These are phyloP conservation scores for Purpureocillium lavendulum DNA, from an alignment of 2,329 filamentous ascomycete genomes.

Conservation along the genomic window DNA sequence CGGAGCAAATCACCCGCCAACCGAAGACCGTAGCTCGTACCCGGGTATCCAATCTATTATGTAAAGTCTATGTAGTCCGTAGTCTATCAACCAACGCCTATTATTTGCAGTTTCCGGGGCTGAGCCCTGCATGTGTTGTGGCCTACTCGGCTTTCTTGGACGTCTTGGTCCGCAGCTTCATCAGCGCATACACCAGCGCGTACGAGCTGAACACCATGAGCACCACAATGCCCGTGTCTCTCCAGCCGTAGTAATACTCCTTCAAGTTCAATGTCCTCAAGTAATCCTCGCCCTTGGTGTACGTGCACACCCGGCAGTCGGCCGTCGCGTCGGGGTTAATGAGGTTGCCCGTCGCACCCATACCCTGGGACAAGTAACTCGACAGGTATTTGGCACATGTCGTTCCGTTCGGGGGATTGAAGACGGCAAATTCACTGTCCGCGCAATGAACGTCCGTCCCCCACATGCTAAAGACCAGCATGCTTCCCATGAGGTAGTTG, in stretches of 20 bases:
- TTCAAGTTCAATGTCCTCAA: constrained; percentile 49
- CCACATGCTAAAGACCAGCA: constrained; percentile 45
- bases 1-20: no score
- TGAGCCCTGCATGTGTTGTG: no score
- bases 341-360: constrained; percentile 41
- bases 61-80: no score
- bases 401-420: constrained; percentile 39
- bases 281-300: constrained; percentile 49
- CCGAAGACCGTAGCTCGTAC: no score
- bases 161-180: constrained; percentile 40
- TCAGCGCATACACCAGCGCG: constrained; percentile 32
- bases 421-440: constrained; percentile 39
- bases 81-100: no score
- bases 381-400: constrained; percentile 52
- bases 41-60: no score
- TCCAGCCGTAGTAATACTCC: constrained; percentile 57
- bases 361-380: constrained; percentile 35
- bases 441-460: constrained; percentile 36
- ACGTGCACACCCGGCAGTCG: constrained; percentile 54
- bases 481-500: constrained; percentile 50
- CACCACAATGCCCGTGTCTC: constrained; percentile 52
- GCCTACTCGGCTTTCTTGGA: constrained; percentile 35
- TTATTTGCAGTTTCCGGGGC: no score
- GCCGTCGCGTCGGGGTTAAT: constrained; percentile 49
- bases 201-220: constrained; percentile 49